phyloP scores from a whole-genome alignment of 1,284 basidiomycete species.

The Heterobasidion occidentale region DNA sequence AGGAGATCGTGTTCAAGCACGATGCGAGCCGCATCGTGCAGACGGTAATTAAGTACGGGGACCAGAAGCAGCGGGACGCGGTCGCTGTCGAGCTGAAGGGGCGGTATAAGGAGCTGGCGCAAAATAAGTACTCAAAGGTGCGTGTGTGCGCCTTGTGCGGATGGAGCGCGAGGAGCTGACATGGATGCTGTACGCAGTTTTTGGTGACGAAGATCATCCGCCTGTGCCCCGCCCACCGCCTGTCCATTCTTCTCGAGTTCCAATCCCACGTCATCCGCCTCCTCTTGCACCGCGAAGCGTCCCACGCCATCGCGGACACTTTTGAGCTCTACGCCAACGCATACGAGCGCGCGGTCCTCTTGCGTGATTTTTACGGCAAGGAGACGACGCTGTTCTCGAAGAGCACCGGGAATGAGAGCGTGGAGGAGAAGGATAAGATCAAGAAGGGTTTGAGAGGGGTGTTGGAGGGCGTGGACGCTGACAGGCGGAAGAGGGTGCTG shows the following conservation, averaged over 20 bases:
- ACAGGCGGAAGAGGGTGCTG: constrained; percentile 60
- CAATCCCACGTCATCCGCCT: constrained; percentile 66
- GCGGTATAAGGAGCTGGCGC: constrained; percentile 66
- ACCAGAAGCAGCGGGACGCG: constrained; percentile 70
- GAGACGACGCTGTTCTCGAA: constrained; percentile 70
- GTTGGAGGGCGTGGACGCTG: constrained; percentile 55
- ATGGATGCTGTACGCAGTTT: constrained; percentile 44
- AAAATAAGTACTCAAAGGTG: constrained; percentile 87
- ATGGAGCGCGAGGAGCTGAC: not conserved
- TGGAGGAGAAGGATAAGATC: constrained; percentile 51
- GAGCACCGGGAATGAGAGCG: constrained; percentile 42
- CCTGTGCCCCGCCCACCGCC: constrained; percentile 64
- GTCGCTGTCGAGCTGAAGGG: constrained; percentile 79
- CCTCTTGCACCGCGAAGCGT: constrained; percentile 77
- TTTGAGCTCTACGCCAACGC: constrained; percentile 83
- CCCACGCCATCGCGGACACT: constrained; percentile 75
- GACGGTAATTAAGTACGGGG: constrained; percentile 78
- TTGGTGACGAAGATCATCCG: constrained; percentile 80
- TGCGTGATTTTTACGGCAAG: constrained; percentile 85
- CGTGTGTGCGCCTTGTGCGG: constrained; percentile 6
- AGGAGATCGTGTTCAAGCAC: constrained; percentile 83
- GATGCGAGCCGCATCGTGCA: constrained; percentile 86
- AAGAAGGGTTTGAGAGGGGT: constrained; percentile 62
- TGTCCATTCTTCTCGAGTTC: constrained; percentile 70
- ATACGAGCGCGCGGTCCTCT: constrained; percentile 70